These are phyloP conservation scores for Sisymbrium irio DNA, from an alignment of 345 rosid genomes.

Conservation along the genomic window DNA sequence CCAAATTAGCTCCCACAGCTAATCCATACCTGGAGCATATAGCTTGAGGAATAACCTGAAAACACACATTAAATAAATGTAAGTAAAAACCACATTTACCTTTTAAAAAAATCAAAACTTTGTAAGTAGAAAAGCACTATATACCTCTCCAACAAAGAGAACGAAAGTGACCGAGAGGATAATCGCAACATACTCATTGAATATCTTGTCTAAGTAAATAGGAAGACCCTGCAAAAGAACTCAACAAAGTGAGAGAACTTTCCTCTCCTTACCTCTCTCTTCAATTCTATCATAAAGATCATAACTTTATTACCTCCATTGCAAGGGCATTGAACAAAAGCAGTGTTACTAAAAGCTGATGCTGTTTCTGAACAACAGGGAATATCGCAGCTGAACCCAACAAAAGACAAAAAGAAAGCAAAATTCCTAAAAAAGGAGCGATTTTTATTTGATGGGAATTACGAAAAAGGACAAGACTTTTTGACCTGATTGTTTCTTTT, in stretches of 20 bases:
- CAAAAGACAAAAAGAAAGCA: too few relatives aligned
- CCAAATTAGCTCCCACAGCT: conserved; percentile 85
- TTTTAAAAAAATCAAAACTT: too few relatives aligned
- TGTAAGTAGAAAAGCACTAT: background rate
- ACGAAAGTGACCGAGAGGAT: conserved; percentile 90
- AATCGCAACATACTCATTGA: conserved; percentile 88
- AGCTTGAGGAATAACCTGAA: conserved; percentile 93
- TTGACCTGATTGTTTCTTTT: conserved; percentile 91
- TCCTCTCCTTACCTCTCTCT: too few relatives aligned
- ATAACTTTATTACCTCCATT: conserved; percentile 46
- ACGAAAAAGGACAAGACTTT: background rate
- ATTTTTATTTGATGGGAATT: too few relatives aligned
- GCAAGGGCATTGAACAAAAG: conserved; percentile 84
- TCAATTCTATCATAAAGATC: too few relatives aligned
- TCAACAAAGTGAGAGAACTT: too few relatives aligned
- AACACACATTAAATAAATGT: too few relatives aligned
- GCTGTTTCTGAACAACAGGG: conserved; percentile 92
- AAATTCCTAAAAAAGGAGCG: too few relatives aligned
- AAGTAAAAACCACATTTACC: too few relatives aligned
- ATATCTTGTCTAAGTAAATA: conserved; percentile 82
- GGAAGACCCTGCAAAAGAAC: conserved; percentile 99
- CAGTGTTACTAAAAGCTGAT: conserved; percentile 90
- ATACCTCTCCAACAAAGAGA: conserved; percentile 87
- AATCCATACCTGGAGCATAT: conserved; percentile 88
- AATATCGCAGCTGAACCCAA: conserved; percentile 84